Percentiles rank a stretch among this genome's conserved stretches.
phyloP scores from a whole-genome alignment of 345 rosid genomes.

The Syzygium aromaticum region DNA sequence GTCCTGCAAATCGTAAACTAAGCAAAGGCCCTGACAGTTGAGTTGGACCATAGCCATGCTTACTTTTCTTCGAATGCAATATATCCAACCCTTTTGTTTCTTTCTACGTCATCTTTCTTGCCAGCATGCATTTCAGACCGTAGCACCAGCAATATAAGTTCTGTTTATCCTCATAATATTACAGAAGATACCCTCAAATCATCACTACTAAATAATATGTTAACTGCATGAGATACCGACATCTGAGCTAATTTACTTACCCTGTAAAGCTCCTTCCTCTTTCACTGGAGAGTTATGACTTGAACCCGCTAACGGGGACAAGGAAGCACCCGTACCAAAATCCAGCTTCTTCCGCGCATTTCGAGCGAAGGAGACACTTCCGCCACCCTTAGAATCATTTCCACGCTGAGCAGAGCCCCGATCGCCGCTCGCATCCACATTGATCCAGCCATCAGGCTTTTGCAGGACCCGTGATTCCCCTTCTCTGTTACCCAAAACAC shows the following conservation, averaged over 20 bases:
- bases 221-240: not conserved
- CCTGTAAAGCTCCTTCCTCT: not conserved
- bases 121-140: not conserved
- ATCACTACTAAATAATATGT: not conserved
- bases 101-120: not conserved
- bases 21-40: not conserved
- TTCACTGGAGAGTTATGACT: not conserved
- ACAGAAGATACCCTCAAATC: not conserved
- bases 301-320: not conserved
- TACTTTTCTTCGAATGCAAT: not conserved
- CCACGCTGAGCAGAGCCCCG: not conserved
- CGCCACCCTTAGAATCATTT: not conserved
- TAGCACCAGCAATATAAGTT: not conserved
- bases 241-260: not conserved
- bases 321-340: not conserved
- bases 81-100: not conserved
- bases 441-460: not conserved
- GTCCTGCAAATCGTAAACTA: not conserved
- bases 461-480: not conserved
- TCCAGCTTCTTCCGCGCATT: not conserved
- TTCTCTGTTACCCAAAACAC: not conserved
- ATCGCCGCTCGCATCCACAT: not conserved
- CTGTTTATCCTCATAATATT: not conserved
- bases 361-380: not conserved
- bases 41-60: not conserved